A percentile compares a stretch with the other conserved stretches of the same genome.
phyloP scores from a whole-genome alignment of 164 flowering plant genomes.

The Annona squamosa region DNA sequence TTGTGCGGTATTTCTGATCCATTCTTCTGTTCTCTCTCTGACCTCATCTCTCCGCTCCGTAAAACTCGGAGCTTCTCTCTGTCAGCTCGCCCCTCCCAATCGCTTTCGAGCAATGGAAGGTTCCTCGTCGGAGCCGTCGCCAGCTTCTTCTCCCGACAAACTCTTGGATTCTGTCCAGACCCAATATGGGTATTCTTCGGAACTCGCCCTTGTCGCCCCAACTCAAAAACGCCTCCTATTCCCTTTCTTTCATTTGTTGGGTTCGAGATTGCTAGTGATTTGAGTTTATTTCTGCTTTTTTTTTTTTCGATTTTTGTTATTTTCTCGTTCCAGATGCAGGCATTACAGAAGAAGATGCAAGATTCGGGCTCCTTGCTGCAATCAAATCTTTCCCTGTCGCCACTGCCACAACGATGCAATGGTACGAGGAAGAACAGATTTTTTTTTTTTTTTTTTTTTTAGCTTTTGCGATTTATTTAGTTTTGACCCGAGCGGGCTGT shows the following conservation, averaged over 20 bases:
- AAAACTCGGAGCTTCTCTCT: neutral
- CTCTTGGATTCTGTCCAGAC: constrained; percentile 83
- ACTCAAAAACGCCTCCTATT: neutral
- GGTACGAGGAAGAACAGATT: constrained; percentile 24
- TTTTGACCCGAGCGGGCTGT: neutral
- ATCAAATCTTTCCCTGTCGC: constrained; percentile 76
- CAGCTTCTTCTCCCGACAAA: constrained; percentile 27
- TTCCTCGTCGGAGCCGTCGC: neutral
- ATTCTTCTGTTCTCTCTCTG: neutral
- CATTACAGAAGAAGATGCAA: constrained; percentile 88
- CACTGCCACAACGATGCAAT: constrained; percentile 90
- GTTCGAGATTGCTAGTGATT: neutral
- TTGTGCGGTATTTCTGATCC: too few relatives aligned
- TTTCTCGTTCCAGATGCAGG: constrained; percentile 39
- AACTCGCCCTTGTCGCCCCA: neutral
- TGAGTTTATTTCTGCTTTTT: neutral
- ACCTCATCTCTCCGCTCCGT: neutral
- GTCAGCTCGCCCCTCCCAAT: neutral
- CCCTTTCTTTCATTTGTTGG: neutral
- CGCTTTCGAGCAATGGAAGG: constrained; percentile 40
- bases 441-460: neutral
- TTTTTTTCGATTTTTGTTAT: neutral
- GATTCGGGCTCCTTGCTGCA: constrained; percentile 90
- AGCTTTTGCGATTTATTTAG: neutral
- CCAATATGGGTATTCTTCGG: constrained; percentile 51